Percentiles rank a stretch among this genome's conserved stretches.
phyloP scores from a whole-genome alignment of 1,139 yeast species.

The Magnusiomyces tetraspermus region DNA sequence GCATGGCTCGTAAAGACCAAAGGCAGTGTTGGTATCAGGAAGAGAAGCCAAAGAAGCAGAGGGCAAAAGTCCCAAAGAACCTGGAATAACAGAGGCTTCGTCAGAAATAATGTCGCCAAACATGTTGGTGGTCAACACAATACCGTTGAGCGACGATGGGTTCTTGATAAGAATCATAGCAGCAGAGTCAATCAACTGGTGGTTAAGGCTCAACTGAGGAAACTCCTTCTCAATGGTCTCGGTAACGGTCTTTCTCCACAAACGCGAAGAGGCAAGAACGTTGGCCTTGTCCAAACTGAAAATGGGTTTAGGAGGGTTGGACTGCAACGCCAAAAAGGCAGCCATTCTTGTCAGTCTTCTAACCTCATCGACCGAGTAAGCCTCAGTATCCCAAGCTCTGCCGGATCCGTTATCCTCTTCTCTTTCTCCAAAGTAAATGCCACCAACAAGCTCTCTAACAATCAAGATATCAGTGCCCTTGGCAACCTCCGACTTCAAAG shows the following conservation, averaged over 20 bases:
- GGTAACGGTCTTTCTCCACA: constrained; percentile 92
- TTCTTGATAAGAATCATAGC: constrained; percentile 92
- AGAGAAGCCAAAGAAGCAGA: constrained; percentile 92
- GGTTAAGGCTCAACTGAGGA: constrained; percentile 77
- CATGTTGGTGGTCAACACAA: constrained; percentile 80
- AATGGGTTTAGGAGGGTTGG: constrained; percentile 83
- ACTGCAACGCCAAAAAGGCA: constrained; percentile 89
- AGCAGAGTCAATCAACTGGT: constrained; percentile 95
- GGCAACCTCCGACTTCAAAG: constrained; percentile 74
- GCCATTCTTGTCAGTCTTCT: constrained; percentile 90
- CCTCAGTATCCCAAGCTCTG: constrained; percentile 88
- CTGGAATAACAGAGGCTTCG: constrained; percentile 96
- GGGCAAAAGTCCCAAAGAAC: constrained; percentile 89
- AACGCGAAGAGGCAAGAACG: constrained; percentile 88
- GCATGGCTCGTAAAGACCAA: constrained; percentile 96
- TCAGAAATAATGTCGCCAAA: constrained; percentile 97
- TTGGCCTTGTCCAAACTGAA: constrained; percentile 76
- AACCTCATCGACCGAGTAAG: constrained; percentile 82
- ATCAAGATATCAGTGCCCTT: constrained; percentile 85
- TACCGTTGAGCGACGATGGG: constrained; percentile 85
- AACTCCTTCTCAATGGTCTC: constrained; percentile 76
- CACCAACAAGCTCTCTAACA: constrained; percentile 95
- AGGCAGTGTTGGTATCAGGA: constrained; percentile 88
- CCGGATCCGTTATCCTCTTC: constrained; percentile 81
- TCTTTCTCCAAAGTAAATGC: constrained; percentile 94